These are phyloP conservation scores for Dothistroma septosporum DNA, from an alignment of 2,329 filamentous ascomycete genomes.

Conservation along the genomic window DNA sequence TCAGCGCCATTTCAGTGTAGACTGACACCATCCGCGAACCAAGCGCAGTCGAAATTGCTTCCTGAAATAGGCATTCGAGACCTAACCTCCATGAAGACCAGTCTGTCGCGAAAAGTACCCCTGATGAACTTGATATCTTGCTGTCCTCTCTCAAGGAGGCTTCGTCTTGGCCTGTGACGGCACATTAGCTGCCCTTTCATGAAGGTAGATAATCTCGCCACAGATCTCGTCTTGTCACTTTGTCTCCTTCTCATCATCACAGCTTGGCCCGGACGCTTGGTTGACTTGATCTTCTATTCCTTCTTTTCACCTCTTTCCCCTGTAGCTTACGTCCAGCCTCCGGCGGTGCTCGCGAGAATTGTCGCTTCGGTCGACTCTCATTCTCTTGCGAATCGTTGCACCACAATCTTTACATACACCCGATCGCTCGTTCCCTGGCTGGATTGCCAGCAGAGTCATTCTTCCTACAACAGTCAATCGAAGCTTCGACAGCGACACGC, in stretches of 20 bases:
- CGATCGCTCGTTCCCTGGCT: background rate
- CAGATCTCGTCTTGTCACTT: background rate
- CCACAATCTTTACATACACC: constrained; percentile 1
- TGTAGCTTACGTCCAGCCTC: background rate
- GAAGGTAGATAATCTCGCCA: background rate
- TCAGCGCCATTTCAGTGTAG: background rate
- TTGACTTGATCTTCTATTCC: background rate
- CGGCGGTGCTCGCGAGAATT: background rate
- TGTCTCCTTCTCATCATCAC: background rate
- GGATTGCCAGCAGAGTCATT: background rate
- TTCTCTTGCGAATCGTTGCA: background rate
- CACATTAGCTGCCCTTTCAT: background rate
- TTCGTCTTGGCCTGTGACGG: constrained; percentile 3
- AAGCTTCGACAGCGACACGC: background rate
- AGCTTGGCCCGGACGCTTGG: background rate
- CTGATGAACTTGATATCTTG: background rate
- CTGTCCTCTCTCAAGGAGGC: background rate
- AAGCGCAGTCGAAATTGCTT: background rate
- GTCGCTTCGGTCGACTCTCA: constrained; percentile 2
- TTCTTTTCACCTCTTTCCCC: background rate
- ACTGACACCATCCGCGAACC: background rate
- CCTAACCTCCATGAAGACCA: background rate
- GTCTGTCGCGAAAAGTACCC: background rate
- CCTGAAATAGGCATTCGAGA: background rate
- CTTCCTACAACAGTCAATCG: background rate